Evolutionary conservation across 2,329 filamentous ascomycete genomes (phyloP).

Genomic region (Diaporthe velutina): DNA sequence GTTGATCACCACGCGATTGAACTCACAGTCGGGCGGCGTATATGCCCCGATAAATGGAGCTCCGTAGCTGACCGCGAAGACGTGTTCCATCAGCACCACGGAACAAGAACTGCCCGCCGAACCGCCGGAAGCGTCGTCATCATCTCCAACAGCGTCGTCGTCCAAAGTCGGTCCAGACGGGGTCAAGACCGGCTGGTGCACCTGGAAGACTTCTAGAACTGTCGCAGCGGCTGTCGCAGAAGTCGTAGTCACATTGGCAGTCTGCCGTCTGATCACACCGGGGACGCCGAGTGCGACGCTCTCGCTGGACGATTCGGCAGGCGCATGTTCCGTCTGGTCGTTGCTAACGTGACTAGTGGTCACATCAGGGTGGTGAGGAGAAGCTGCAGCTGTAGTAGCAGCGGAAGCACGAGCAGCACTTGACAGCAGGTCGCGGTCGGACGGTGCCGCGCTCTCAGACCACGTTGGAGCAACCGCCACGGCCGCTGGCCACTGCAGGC

Average conservation of each 20-base stretch:
- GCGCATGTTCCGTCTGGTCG: constrained; percentile 8
- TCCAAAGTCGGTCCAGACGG: constrained; percentile 56
- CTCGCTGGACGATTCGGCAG: constrained; percentile 18
- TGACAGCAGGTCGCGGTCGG: constrained; percentile 26
- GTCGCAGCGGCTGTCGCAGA: constrained; percentile 45
- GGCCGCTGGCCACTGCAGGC: neutral
- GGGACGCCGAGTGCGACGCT: constrained; percentile 15
- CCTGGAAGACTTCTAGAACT: constrained; percentile 75
- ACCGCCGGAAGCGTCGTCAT: neutral
- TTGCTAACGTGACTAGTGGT: neutral
- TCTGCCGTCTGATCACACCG: constrained; percentile 34
- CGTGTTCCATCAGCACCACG: constrained; percentile 75
- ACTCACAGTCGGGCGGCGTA: constrained; percentile 75
- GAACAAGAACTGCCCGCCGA: constrained; percentile 56
- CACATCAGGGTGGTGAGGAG: constrained; percentile 12
- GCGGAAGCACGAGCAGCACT: neutral
- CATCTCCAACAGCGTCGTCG: constrained; percentile 41
- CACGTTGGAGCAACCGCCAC: constrained; percentile 10
- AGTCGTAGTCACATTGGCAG: constrained; percentile 39
- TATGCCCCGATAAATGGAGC: constrained; percentile 80
- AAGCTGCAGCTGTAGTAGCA: neutral
- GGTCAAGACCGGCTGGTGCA: constrained; percentile 74
- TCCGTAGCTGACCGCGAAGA: constrained; percentile 81
- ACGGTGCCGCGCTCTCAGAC: constrained; percentile 28
- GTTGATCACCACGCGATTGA: constrained; percentile 82